Evolutionary conservation across 495 filamentous ascomycete genomes (phyloP).

Genomic region (Glutinoglossum americanum): DNA sequence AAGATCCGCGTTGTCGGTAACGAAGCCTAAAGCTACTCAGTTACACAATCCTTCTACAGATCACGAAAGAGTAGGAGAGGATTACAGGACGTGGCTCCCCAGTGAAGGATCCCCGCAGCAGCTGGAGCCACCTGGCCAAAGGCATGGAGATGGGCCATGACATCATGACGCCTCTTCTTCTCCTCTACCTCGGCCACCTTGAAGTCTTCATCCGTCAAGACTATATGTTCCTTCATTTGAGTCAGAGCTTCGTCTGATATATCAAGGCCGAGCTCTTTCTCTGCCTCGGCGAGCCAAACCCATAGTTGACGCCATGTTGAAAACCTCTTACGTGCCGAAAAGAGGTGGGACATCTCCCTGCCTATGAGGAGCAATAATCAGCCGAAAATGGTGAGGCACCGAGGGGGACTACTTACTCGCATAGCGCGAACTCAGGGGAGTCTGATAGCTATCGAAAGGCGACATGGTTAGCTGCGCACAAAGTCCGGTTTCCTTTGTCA

Average conservation of each 20-base stretch:
- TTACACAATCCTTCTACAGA: too few species aligned
- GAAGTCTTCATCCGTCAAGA: conserved; percentile 64
- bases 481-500: too few species aligned
- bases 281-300: conserved; percentile 63
- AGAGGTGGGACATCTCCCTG: conserved; percentile 22
- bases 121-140: conserved; percentile 53
- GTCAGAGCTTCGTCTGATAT: conserved; percentile 50
- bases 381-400: background rate
- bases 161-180: conserved; percentile 38
- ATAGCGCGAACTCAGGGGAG: background rate
- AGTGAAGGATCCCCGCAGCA: conserved; percentile 77
- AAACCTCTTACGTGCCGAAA: conserved; percentile 46
- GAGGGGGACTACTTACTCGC: background rate
- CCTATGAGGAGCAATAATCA: background rate
- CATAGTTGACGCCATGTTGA: conserved; percentile 65
- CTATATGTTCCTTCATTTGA: conserved; percentile 51
- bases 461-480: too few species aligned
- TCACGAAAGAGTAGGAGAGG: too few species aligned
- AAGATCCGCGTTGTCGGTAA: conserved; percentile 60
- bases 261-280: conserved; percentile 36
- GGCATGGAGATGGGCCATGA: conserved; percentile 46
- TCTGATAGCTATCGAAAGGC: background rate
- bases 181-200: conserved; percentile 57
- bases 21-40: too few species aligned
- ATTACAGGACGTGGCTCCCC: conserved; percentile 36